These are phyloP conservation scores for Pseudogymnoascus sp. DNA, from an alignment of 2,329 filamentous ascomycete species.

Conservation along the genomic window DNA sequence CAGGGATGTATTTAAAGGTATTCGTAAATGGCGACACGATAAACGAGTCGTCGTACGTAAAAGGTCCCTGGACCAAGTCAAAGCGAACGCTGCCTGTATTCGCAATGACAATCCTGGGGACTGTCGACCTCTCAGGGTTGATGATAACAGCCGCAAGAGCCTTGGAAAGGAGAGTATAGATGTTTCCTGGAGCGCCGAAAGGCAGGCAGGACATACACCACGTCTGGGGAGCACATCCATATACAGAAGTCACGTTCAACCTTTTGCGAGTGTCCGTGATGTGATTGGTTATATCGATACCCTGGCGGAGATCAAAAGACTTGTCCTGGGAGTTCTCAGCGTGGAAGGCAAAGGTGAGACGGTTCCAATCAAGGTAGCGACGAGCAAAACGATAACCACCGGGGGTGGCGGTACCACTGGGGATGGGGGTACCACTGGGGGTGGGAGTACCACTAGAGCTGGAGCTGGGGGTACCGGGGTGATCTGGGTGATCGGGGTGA, in stretches of 20 bases:
- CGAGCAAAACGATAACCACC: slow-evolving; percentile 47
- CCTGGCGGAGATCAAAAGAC: slow-evolving; percentile 61
- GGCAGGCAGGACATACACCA: slow-evolving; percentile 74
- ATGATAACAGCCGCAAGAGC: slow-evolving; percentile 59
- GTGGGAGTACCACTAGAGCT: too few species aligned
- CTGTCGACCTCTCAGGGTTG: slow-evolving; percentile 47
- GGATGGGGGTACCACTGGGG: too few species aligned
- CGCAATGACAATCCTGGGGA: slow-evolving; percentile 62
- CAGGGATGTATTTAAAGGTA: slow-evolving; percentile 63
- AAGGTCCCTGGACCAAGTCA: slow-evolving; percentile 86
- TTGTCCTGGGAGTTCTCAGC: slow-evolving; percentile 64
- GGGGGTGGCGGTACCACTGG: too few species aligned
- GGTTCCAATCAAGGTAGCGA: slow-evolving; percentile 84
- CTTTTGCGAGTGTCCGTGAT: slow-evolving; percentile 61
- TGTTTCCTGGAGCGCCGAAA: slow-evolving; percentile 62
- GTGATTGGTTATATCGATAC: slow-evolving; percentile 58
- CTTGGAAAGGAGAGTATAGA: slow-evolving; percentile 56
- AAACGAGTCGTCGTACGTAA: slow-evolving; percentile 80
- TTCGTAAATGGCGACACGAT: slow-evolving; percentile 83
- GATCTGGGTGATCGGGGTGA: slow-evolving; percentile 26
- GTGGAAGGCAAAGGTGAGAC: slow-evolving; percentile 63
- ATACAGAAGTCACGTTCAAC: slow-evolving; percentile 61
- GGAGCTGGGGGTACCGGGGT: neutral
- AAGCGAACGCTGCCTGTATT: slow-evolving; percentile 93
- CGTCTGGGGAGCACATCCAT: slow-evolving; percentile 70